A percentile compares a stretch with the other conserved stretches of the same genome.
Conservation (phyloP, 2,329 filamentous ascomycete species). For the Rhynchosporium agropyri region DNA sequence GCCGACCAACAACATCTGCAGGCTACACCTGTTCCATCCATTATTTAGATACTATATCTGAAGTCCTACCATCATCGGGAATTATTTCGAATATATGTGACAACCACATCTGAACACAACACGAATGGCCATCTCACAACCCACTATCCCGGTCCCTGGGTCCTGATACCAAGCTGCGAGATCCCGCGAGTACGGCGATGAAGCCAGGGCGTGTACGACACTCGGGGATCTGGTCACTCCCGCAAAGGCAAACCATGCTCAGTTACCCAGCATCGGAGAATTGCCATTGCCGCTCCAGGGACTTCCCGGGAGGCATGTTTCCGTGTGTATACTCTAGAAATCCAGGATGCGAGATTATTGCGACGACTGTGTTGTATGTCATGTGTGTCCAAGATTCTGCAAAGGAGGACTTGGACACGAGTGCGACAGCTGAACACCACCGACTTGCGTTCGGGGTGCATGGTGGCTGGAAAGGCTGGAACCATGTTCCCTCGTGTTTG, state of each 20-base stretch:
- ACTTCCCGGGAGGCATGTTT: no score
- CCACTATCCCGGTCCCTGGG: conserved; percentile 8
- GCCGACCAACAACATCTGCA: background rate
- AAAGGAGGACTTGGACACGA: background rate
- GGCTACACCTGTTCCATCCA: background rate
- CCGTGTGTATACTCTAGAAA: background rate
- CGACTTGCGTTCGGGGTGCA: background rate
- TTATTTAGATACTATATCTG: background rate
- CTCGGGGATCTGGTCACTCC: conserved; percentile 3
- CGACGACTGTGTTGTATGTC: background rate
- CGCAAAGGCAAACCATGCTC: no score
- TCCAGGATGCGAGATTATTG: background rate
- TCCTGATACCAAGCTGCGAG: background rate
- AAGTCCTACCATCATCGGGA: background rate
- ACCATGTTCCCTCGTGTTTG: conserved; percentile 2
- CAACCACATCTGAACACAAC: background rate
- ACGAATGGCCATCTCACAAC: background rate
- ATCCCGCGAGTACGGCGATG: background rate
- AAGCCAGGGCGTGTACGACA: background rate
- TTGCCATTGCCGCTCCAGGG: no score
- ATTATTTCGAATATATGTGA: background rate
- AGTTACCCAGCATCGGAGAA: background rate
- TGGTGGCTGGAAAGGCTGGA: background rate
- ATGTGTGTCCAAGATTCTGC: background rate
- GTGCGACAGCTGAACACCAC: background rate